Evolutionary conservation across 2,329 filamentous ascomycete genomes (phyloP).

Genomic region (Septoria linicola): DNA sequence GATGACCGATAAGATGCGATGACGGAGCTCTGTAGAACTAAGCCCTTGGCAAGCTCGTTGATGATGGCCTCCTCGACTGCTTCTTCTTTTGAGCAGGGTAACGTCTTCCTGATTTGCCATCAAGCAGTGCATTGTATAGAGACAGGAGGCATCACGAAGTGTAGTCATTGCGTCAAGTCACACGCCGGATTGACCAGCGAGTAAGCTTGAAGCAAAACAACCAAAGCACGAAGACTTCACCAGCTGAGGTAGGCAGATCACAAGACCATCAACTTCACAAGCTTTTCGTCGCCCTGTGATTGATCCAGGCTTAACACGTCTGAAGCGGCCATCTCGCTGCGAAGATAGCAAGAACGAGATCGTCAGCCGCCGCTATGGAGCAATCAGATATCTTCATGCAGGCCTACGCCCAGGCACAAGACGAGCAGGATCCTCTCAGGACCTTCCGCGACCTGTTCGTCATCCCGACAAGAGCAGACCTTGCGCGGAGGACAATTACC

Average conservation of each 20-base stretch:
- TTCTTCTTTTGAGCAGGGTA: too few species aligned
- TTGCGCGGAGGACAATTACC: slow-evolving; percentile 62
- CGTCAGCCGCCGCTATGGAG: slow-evolving; percentile 15
- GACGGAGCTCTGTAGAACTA: neutral
- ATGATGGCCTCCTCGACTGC: neutral
- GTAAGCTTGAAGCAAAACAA: neutral
- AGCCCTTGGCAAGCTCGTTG: neutral
- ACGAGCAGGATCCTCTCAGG: slow-evolving; percentile 42
- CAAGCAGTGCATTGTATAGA: neutral
- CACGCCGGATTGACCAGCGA: neutral
- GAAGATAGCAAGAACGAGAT: too few species aligned
- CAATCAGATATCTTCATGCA: slow-evolving; percentile 15
- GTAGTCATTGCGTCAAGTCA: slow-evolving; percentile 2
- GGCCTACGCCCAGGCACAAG: slow-evolving; percentile 31
- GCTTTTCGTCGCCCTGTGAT: neutral
- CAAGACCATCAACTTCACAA: slow-evolving; percentile 7
- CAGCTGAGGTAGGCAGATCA: slow-evolving; percentile 14
- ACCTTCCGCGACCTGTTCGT: slow-evolving; percentile 66
- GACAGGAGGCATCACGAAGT: neutral
- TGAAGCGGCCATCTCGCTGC: too few species aligned
- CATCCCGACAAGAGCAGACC: slow-evolving; percentile 70
- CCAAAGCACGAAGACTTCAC: slow-evolving; percentile 4
- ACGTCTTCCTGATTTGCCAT: neutral
- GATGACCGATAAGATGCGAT: neutral
- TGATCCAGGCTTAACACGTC: too few species aligned